Evolutionary conservation across 2,329 filamentous ascomycete species (phyloP).

Genomic region (Stemphylium beticola): DNA sequence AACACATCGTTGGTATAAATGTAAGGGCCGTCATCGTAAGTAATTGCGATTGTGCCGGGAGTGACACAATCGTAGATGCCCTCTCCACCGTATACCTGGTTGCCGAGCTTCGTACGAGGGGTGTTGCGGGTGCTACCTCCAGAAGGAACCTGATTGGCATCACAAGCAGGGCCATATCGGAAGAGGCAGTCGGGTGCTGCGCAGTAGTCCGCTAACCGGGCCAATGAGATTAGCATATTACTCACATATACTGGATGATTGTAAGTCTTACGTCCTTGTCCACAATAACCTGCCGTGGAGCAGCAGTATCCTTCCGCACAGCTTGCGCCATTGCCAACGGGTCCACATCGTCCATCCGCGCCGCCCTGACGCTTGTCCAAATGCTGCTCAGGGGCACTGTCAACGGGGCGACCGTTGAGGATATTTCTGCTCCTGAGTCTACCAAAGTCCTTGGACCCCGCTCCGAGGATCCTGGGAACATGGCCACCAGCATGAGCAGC

Average conservation of each 20-base stretch:
- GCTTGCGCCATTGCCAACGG: conserved; percentile 30
- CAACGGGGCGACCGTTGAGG: conserved; percentile 23
- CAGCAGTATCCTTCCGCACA: conserved; percentile 46
- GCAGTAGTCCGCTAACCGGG: conserved; percentile 56
- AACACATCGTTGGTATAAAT: conserved; percentile 67
- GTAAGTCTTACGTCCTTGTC: conserved; percentile 31
- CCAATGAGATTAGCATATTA: background rate
- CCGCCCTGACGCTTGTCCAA: conserved; percentile 43
- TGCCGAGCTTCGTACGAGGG: conserved; percentile 60
- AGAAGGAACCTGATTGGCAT: conserved; percentile 61
- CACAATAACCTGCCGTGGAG: conserved; percentile 33
- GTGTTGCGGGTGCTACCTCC: conserved; percentile 62
- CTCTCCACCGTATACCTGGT: conserved; percentile 62
- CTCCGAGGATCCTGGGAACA: conserved; percentile 43
- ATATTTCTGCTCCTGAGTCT: conserved; percentile 35
- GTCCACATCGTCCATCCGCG: conserved; percentile 42
- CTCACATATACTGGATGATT: background rate
- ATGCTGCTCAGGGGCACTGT: conserved; percentile 17
- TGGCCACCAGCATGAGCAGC: conserved; percentile 39
- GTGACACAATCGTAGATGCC: conserved; percentile 61
- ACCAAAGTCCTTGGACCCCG: conserved; percentile 27
- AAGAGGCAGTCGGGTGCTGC: conserved; percentile 66
- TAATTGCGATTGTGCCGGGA: conserved; percentile 67
- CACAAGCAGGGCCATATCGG: conserved; percentile 64
- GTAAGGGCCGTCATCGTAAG: conserved; percentile 70